Percentiles rank a stretch among this genome's conserved stretches.
phyloP scores from a whole-genome alignment of 2,329 filamentous ascomycete genomes.

The Neonectria neomacrospora region DNA sequence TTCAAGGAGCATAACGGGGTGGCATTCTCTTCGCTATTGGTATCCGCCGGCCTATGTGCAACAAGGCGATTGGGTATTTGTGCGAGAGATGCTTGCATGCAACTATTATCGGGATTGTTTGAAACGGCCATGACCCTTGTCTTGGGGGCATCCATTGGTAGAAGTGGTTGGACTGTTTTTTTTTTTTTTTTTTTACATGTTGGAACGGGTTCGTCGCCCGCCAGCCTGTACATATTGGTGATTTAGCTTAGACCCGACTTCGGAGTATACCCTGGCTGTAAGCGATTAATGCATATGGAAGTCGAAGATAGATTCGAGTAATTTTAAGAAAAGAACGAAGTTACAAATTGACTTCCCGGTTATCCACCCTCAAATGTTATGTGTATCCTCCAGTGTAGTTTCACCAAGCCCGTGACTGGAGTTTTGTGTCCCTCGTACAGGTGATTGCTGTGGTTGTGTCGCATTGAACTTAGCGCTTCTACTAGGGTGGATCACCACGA shows the following conservation, averaged over 20 bases:
- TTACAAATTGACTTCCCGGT: background rate
- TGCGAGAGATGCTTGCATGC: conserved; percentile 37
- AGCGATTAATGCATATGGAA: conserved; percentile 49
- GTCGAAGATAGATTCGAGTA: conserved; percentile 42
- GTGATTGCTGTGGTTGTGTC: background rate
- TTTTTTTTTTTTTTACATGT: conserved; percentile 40
- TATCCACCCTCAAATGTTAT: background rate
- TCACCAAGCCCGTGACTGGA: background rate
- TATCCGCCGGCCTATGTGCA: conserved; percentile 25
- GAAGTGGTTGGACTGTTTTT: conserved; percentile 36
- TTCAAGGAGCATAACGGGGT: conserved; percentile 37
- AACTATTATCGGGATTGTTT: conserved; percentile 30
- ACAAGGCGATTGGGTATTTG: conserved; percentile 40
- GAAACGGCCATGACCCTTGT: conserved; percentile 29
- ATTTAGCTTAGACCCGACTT: conserved; percentile 49
- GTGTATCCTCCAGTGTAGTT: background rate
- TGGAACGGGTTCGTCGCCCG: conserved; percentile 28
- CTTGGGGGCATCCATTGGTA: conserved; percentile 32
- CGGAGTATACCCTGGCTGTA: conserved; percentile 52
- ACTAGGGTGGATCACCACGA: conserved; percentile 37
- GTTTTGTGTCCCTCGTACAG: background rate
- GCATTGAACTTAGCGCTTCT: conserved; percentile 13
- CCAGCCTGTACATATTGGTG: conserved; percentile 45
- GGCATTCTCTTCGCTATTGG: conserved; percentile 34
- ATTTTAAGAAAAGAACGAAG: conserved; percentile 26